Percentiles rank a stretch among this genome's conserved stretches.
phyloP scores from a whole-genome alignment of 75 land plant species.

The Picea sitchensis region DNA sequence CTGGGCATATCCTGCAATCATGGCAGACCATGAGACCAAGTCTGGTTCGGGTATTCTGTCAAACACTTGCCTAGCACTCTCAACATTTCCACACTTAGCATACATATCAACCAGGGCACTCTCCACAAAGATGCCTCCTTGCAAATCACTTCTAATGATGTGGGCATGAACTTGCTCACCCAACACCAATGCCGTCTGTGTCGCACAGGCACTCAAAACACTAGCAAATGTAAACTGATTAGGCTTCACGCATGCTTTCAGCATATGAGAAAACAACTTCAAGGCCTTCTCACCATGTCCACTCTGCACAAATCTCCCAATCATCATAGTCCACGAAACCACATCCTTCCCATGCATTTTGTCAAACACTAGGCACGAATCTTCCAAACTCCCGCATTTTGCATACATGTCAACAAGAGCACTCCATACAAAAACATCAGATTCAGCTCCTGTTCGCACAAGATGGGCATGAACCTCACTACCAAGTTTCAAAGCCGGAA shows the following conservation, averaged over 20 bases:
- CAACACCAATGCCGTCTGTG: slow-evolving; percentile 13
- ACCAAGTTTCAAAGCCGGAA: slow-evolving; percentile 29
- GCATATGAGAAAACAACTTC: slow-evolving; percentile 36
- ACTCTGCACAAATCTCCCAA: slow-evolving; percentile 36
- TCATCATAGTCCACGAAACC: slow-evolving; percentile 53
- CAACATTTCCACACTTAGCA: slow-evolving; percentile 43
- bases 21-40: slow-evolving; percentile 47
- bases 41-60: slow-evolving; percentile 25
- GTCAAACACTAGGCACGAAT: slow-evolving; percentile 39
- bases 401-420: slow-evolving; percentile 71
- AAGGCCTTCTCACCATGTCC: slow-evolving; percentile 12
- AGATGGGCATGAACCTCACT: slow-evolving; percentile 32
- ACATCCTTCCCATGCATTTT: slow-evolving; percentile 21
- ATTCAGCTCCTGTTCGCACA: slow-evolving; percentile 23
- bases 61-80: slow-evolving; percentile 35
- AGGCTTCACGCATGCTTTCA: slow-evolving; percentile 27
- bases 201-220: slow-evolving; percentile 39
- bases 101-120: slow-evolving; percentile 59
- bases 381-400: slow-evolving; percentile 46
- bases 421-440: slow-evolving; percentile 34
- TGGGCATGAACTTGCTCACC: slow-evolving; percentile 49
- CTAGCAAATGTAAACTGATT: slow-evolving; percentile 44
- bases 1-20: slow-evolving; percentile 46
- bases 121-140: slow-evolving; percentile 26
- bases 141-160: slow-evolving; percentile 28